Evolutionary conservation across 352 stramenopile genomes (phyloP), one percentile per base, ranked within the genome.

Genomic region (Phytophthora cactorum): DNA sequence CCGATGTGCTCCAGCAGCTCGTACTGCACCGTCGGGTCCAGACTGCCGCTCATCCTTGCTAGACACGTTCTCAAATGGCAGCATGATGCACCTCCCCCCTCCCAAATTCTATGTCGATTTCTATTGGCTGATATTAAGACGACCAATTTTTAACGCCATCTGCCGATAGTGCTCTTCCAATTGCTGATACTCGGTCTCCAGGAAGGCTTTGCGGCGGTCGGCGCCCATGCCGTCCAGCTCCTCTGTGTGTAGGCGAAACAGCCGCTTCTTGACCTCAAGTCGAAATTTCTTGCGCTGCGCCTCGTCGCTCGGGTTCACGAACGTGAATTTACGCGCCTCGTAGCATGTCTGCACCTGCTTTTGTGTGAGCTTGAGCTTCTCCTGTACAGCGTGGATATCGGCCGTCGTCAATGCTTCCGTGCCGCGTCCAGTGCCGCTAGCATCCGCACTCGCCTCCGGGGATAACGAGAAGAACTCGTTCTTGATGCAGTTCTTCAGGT

Each of bases 1-100:
- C 88, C 88, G 44, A 96, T 91, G 57, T 90, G 89, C 59, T 92
- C 87, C 45, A 91, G 55, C 52, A 96, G 69, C 67, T 94, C 84
- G 55, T 89, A 96, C 70, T 92, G 82, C 62, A 77, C 36, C 9
- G 68, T 84, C 43, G 79, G 67, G 50, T 88, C 74, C 38, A 90
- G 57, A 29, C 49, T 83, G 47, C 74, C 77, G 52, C 77, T 88
- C 76, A 90, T 90, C 15, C 10, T 54, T 17, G 8, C 17, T 39
- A 25, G 14, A 28, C 11, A 22, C 9, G 52, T 66, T 56, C 47
- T 32, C 51, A 68, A 34, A n/a, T 62, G 44, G 31, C 36, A 45
- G 41, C 36, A 43, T 43, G 12, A 43, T 43, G 34, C 34, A 39
- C 10, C 8, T n/a, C 36, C 36, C 17, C 36, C 36, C 36, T 43